Base-by-base conservation (phyloP, 2,329 filamentous ascomycete species). In the Ophiostoma australiae region DNA sequence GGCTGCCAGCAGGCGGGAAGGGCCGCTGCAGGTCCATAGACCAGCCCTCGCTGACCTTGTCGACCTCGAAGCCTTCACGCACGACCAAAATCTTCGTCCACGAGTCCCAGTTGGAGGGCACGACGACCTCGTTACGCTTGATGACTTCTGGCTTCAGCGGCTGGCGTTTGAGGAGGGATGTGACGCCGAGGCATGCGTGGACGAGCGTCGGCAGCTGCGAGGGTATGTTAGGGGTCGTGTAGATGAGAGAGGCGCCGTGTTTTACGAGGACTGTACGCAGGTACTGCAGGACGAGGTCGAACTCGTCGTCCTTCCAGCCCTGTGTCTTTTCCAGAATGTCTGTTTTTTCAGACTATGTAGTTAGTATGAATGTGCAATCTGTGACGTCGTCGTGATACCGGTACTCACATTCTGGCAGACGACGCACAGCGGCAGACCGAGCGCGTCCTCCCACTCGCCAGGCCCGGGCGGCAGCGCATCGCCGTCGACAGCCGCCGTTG, bases 51-150 rank as follows among this genome's bases (percentile, higher is more conserved):
- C 92, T 95, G 63, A 97, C 85, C 17, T 87, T 86, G 82, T 99
- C 95, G 31, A 96, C 92, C 75, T 98, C 93, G 76, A 98, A 98
- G 0, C 90, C 92, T 77, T 97, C 95, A 70, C 93, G 88, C 37
- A 98, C 84, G 65, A 98, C 93, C 61, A 94, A 87, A 72, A 99
- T 97, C 81, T 98, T 99, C 72, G 93, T 94, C 92, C 93, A 97
- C 0, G 94, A 97, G 80, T 99, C 95, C 95, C 95, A 99, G 79
- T 97, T 97, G 20, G 94, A 91, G 1, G 94, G 94, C 0, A 99
- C 91, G 5, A 97, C 85, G 70, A 99, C 94, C 84, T 96, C 96
- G 79, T 97, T 94, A 72, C 94, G 87, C 81, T 95, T 95, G 75
- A 96, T 95, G 73, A 96, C 91, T 76, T 97, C 97, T 78, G 94